Conservation (phyloP, 257 asterid species). For the Solanum lignicaule region DNA sequence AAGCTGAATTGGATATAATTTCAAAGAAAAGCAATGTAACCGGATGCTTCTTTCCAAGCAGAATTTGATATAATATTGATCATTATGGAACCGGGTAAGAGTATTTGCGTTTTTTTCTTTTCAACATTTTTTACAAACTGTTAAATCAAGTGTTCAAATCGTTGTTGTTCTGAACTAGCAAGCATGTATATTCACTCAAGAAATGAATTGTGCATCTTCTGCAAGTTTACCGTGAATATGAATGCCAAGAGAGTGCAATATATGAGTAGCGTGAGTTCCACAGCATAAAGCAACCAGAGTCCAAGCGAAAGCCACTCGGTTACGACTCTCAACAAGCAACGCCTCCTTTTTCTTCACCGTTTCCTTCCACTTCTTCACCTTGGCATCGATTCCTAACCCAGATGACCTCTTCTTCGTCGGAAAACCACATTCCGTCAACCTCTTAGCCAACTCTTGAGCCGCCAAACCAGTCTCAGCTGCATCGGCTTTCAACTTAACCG, state of each 20-base stretch:
- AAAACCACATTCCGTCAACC: slow-evolving; percentile 71
- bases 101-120: neutral
- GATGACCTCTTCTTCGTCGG: slow-evolving; percentile 70
- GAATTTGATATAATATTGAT: neutral
- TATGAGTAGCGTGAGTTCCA: slow-evolving; percentile 82
- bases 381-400: slow-evolving; percentile 71
- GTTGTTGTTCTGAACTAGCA: neutral
- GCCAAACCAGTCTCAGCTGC: neutral
- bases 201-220: neutral
- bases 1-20: neutral
- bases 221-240: slow-evolving; percentile 68
- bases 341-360: slow-evolving; percentile 74
- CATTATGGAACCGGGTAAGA: neutral
- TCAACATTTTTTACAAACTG: neutral
- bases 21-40: no score
- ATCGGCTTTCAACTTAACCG: slow-evolving; percentile 52
- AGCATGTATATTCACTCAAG: neutral
- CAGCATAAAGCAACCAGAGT: slow-evolving; percentile 90
- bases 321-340: slow-evolving; percentile 62
- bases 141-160: neutral
- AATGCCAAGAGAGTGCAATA: slow-evolving; percentile 79
- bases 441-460: slow-evolving; percentile 60
- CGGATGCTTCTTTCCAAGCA: neutral
- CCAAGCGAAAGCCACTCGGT: slow-evolving; percentile 86
- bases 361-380: slow-evolving; percentile 88